Evolutionary conservation across 345 rosid species (phyloP), one percentile per base, ranked within the genome.

Genomic region (Turritis glabra): DNA sequence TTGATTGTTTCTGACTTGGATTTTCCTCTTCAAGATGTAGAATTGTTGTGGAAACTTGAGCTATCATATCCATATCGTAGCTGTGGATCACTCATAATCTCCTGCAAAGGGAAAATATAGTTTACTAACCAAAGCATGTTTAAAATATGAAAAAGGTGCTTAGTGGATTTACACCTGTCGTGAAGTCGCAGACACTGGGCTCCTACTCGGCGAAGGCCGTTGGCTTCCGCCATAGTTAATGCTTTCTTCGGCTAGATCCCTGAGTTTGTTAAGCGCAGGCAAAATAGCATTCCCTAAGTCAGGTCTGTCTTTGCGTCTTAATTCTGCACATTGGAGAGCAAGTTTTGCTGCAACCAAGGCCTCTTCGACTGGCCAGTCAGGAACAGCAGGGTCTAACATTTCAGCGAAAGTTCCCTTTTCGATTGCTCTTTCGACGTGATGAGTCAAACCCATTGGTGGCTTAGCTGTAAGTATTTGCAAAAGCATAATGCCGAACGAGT

Each of bases 371-470:
- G 99, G 99, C 97, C 97, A 92, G 73, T 92, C 92, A 21, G 59
- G 80, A 23, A 92, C 83, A 12, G 74, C 62, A 2, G 83, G 84
- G 81, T 95, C 99, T 32, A 89, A 85, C 3, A 79, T 68, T 47
- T 79, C 78, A 1, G 57, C 53, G 18, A 95, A 86, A 37, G 50
- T 85, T 68, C 96, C 90, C 1, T 75, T 81, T 61, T 87, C 88
- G 9, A 92, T 87, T 8, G 96, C 84, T 40, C 52, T 80, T 37
- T 87, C 89, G 29, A 95, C 86, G 0, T 67, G 82, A 74, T 87
- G 90, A 41, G 91, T 77, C 80, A 95, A 77, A 33, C 97, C 97
- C 99, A 92, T 95, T 27, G 96, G 97, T 53, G 93, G 87, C 70
- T 82, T 92, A 35, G 93, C 92, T 2, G 97, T 92, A 74, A 95